Evolutionary conservation across 306 rosid genomes (phyloP), one percentile per base, ranked within the genome.

Genomic region (Biancaea sappan): DNA sequence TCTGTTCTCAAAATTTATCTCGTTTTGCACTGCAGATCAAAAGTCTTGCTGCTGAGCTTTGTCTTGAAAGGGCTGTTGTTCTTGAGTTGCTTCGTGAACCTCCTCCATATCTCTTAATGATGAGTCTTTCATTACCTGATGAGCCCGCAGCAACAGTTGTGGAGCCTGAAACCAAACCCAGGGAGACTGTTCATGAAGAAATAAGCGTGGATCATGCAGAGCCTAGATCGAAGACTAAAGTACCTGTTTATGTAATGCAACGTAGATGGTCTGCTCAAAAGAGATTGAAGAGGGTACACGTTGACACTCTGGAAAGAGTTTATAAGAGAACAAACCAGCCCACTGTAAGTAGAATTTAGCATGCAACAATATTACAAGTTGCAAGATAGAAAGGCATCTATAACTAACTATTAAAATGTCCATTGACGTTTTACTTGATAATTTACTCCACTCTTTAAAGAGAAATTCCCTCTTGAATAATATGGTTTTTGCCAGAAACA

Each of bases 61-160:
- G 96, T 86, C 97, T 91, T 35, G 97, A 94, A 70, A 88, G 99
- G 83, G 84, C 83, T 28, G 47, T 88, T 72, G 99, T 94, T 77
- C 93, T 94, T 34, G 82, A 83, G 52, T 79, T 94, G 86, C 99
- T 94, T 35, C 95, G 99, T 34, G 78, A 90, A 8, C 99, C 99
- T 50, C 97, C 97, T 77, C 93, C 93, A 14, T 76, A 66, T 77
- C 95, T 94, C 79, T 58, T 94, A 69, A 82, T 92, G 93, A 71
- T 88, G 89, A 88, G 94, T 78, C 88, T 91, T 77, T 76, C 91
- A 62, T 58, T 94, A 68, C 86, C 96, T 15, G 91, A 91, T 82
- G 85, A 77, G 37, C 91, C 95, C 9, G 40, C 54, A 12, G 75
- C 81, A 21, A 48, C 72, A 16, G 66, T 34, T 22, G 57, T 82